phyloP scores from a whole-genome alignment of 768 basidiomycete genomes.

The Gyrodon lividus region DNA sequence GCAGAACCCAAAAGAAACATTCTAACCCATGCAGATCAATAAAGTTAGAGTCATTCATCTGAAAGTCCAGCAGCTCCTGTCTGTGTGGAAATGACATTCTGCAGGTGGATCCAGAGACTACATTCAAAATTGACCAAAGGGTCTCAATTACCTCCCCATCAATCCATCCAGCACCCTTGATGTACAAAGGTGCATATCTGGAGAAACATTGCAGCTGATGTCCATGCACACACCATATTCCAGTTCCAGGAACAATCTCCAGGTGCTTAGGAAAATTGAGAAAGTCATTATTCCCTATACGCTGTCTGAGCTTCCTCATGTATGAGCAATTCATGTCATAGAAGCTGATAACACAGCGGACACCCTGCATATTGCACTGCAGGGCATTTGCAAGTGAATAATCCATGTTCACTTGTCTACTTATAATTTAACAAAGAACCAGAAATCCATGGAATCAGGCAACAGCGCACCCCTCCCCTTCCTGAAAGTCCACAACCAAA shows the following conservation, averaged over 20 bases:
- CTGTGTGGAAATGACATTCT: neutral
- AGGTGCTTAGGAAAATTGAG: neutral
- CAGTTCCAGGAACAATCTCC: neutral
- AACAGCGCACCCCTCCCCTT: too few relatives aligned
- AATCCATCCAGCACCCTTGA: too few relatives aligned
- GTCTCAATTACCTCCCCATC: neutral
- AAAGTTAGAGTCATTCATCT: constrained; percentile 26
- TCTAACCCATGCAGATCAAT: constrained; percentile 18
- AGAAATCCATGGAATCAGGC: too few relatives aligned
- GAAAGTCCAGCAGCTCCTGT: constrained; percentile 22
- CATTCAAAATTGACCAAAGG: constrained; percentile 1
- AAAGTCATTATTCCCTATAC: neutral
- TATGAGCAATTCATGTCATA: too few relatives aligned
- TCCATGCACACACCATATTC: constrained; percentile 6
- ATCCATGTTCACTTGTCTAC: too few relatives aligned
- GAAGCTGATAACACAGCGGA: too few relatives aligned
- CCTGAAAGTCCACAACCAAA: too few relatives aligned
- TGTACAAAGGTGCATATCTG: neutral
- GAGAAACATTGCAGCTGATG: constrained; percentile 2
- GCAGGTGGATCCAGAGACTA: constrained; percentile 1
- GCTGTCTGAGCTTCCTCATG: too few relatives aligned
- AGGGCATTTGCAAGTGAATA: too few relatives aligned
- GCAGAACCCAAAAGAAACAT: neutral
- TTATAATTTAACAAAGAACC: too few relatives aligned
- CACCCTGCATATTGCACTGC: too few relatives aligned